Conservation (phyloP, 78 protist species). For the Emiliania huxleyi region DNA sequence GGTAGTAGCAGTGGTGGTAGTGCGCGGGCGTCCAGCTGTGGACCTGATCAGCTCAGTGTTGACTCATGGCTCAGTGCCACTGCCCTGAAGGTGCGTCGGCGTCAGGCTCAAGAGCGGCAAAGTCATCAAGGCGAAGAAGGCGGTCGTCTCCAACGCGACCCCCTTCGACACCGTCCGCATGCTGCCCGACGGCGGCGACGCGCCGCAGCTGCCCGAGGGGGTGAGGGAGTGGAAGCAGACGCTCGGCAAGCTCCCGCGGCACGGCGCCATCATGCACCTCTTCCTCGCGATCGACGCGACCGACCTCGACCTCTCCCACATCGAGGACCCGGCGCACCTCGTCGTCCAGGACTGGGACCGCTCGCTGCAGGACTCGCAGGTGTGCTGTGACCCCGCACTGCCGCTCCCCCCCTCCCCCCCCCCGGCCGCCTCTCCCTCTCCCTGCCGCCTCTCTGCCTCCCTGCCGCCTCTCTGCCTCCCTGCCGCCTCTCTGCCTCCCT, state of each 20-base stretch:
- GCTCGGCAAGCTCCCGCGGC: neutral
- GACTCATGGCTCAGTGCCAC: no score
- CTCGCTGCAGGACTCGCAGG: conserved; percentile 28
- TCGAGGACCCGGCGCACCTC: neutral
- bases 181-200: neutral
- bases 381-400: no score
- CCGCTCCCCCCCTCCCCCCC: no score
- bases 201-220: neutral
- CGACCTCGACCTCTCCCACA: neutral
- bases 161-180: neutral
- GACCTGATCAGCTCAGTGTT: no score
- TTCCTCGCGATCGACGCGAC: conserved; percentile 4
- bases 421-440: no score
- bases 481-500: no score
- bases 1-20: no score
- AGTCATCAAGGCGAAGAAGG: neutral
- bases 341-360: conserved; percentile 24
- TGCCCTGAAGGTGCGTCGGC: no score
- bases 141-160: conserved; percentile 12
- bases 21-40: no score
- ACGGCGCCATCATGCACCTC: conserved; percentile 31
- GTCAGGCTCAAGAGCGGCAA: neutral
- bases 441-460: no score
- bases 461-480: no score
- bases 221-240: neutral